A percentile compares a stretch with the other conserved stretches of the same genome.
phyloP scores from a whole-genome alignment of 371 early-diverging fungal species.

The Actinomortierella ambigua region DNA sequence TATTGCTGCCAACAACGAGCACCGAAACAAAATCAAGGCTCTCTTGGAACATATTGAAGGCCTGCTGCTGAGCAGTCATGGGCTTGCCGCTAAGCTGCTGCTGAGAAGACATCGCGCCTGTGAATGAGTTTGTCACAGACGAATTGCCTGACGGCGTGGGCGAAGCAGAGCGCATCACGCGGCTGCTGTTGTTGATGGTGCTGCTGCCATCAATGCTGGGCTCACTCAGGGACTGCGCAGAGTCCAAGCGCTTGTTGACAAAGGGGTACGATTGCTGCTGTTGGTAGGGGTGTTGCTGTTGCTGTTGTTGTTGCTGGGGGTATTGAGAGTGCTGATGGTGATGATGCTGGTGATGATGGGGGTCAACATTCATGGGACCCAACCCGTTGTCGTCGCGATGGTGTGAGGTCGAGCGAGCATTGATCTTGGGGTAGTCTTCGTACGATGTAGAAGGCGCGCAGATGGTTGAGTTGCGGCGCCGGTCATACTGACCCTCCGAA shows the following conservation, averaged over 20 bases:
- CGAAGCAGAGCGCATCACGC: slow-evolving; percentile 16
- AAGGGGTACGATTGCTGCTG: slow-evolving; percentile 9
- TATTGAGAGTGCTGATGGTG: too few relatives aligned
- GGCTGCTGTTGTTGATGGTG: neutral
- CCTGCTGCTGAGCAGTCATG: slow-evolving; percentile 23
- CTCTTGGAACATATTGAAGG: slow-evolving; percentile 29
- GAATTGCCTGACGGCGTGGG: slow-evolving; percentile 43
- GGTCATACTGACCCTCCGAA: slow-evolving; percentile 15
- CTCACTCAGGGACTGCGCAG: too few relatives aligned
- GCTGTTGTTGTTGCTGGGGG: too few relatives aligned
- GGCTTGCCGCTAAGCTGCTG: slow-evolving; percentile 5
- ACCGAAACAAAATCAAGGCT: slow-evolving; percentile 24
- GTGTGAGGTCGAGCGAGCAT: slow-evolving; percentile 35
- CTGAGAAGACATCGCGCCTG: slow-evolving; percentile 5
- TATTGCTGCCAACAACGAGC: slow-evolving; percentile 63
- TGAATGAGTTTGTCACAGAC: slow-evolving; percentile 19
- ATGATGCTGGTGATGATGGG: slow-evolving; percentile 1
- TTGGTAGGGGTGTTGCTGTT: too few relatives aligned
- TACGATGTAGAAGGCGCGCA: neutral
- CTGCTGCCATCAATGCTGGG: slow-evolving; percentile 2
- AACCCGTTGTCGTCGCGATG: slow-evolving; percentile 24
- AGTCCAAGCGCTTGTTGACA: too few relatives aligned
- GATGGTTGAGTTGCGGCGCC: slow-evolving; percentile 20
- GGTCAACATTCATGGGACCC: slow-evolving; percentile 32
- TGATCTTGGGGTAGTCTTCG: slow-evolving; percentile 28